phyloP scores from a whole-genome alignment of 1,284 basidiomycete genomes.

The Trametes versicolor region DNA sequence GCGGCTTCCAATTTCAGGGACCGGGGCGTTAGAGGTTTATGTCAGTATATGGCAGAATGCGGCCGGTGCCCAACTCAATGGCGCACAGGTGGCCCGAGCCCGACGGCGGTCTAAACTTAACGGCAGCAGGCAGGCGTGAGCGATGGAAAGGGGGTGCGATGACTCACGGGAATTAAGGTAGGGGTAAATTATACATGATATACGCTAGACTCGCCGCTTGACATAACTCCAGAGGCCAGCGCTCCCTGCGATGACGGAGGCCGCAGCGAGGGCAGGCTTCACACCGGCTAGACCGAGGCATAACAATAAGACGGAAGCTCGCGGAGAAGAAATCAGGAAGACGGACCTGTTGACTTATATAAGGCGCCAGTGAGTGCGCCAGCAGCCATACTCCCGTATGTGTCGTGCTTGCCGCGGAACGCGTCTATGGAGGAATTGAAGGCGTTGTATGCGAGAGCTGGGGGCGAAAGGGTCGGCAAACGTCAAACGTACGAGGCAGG shows the following conservation, averaged over 20 bases:
- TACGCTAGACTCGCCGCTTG: constrained; percentile 78
- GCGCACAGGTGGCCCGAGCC: constrained; percentile 27
- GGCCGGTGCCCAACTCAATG: constrained; percentile 28
- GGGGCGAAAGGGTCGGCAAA: constrained; percentile 44
- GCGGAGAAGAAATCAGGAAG: constrained; percentile 44
- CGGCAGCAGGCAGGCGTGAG: constrained; percentile 32
- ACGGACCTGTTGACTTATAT: constrained; percentile 93
- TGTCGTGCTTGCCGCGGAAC: constrained; percentile 92
- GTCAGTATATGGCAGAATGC: constrained; percentile 30
- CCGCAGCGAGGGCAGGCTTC: constrained; percentile 88
- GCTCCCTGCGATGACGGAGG: constrained; percentile 86
- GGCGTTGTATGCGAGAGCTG: constrained; percentile 94
- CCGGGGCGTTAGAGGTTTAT: constrained; percentile 31
- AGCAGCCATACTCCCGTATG: constrained; percentile 90
- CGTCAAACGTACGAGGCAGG: constrained; percentile 39
- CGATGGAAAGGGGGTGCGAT: constrained; percentile 36
- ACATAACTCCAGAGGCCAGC: constrained; percentile 94
- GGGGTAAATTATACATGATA: constrained; percentile 45
- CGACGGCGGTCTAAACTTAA: constrained; percentile 35
- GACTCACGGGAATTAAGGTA: constrained; percentile 43
- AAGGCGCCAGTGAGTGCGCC: constrained; percentile 92
- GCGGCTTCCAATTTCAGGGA: constrained; percentile 33
- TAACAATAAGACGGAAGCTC: constrained; percentile 49
- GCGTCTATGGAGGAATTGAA: constrained; percentile 95
- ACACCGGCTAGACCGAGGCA: constrained; percentile 78